These are phyloP conservation scores for Castanea mollissima DNA, from an alignment of 306 rosid genomes.

Conservation along the genomic window DNA sequence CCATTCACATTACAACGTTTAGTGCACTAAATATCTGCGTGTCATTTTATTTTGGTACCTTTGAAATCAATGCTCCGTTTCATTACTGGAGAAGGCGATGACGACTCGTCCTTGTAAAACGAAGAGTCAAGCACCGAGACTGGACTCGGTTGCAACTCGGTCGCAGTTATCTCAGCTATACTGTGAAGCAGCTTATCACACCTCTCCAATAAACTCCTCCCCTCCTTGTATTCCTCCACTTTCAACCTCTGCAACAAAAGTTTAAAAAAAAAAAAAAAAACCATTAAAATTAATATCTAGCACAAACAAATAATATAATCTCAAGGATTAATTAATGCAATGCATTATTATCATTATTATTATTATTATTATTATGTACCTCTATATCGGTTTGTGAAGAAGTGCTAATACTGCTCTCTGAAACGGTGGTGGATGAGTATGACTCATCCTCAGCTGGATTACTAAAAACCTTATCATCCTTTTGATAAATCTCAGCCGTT, in stretches of 20 bases:
- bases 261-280: not conserved
- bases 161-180: constrained; percentile 69
- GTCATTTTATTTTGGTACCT: constrained; percentile 40
- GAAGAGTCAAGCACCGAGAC: constrained; percentile 92
- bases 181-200: constrained; percentile 79
- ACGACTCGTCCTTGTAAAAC: constrained; percentile 80
- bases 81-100: constrained; percentile 78
- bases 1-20: too few species aligned
- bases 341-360: too few species aligned
- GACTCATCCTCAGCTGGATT: constrained; percentile 61
- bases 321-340: not conserved
- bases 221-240: constrained; percentile 63
- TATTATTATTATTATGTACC: constrained; percentile 27
- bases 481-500: constrained; percentile 23
- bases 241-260: constrained; percentile 44
- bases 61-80: constrained; percentile 80
- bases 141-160: constrained; percentile 94
- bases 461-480: constrained; percentile 28
- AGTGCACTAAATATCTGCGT: not conserved
- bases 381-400: constrained; percentile 70
- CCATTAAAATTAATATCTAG: not conserved
- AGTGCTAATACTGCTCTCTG: constrained; percentile 67
- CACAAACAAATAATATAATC: not conserved
- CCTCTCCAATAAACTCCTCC: constrained; percentile 69
- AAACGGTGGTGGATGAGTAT: constrained; percentile 59